phyloP scores from a whole-genome alignment of 495 filamentous ascomycete genomes.

The Hyaloscypha variabilis region DNA sequence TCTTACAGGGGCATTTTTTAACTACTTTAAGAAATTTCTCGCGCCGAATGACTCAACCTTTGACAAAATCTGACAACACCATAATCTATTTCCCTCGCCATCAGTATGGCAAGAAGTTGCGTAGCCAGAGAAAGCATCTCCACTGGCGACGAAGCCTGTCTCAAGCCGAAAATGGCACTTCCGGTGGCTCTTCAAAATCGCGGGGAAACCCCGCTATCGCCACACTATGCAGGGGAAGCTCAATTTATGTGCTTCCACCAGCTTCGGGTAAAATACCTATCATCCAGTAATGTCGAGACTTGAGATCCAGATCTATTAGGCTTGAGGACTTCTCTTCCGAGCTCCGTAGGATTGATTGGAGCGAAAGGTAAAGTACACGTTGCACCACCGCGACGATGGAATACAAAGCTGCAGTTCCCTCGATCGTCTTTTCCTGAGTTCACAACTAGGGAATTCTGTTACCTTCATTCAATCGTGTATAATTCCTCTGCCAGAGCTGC shows the following conservation, averaged over 20 bases:
- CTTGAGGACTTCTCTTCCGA: background rate
- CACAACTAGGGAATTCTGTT: background rate
- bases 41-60: background rate
- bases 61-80: background rate
- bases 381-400: background rate
- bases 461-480: background rate
- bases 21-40: background rate
- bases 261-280: background rate
- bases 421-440: background rate
- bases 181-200: too few relatives aligned
- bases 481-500: background rate
- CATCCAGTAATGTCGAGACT: background rate
- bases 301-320: background rate
- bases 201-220: too few relatives aligned
- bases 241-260: too few relatives aligned
- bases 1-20: background rate
- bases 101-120: background rate
- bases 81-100: background rate
- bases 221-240: too few relatives aligned
- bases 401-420: background rate
- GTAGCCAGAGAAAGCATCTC: background rate
- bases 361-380: slow-evolving; percentile 19
- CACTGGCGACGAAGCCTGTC: too few relatives aligned
- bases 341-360: background rate
- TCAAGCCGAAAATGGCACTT: too few relatives aligned